phyloP scores from a whole-genome alignment of 2,329 filamentous ascomycete species.

The Coniochaeta prunicola region DNA sequence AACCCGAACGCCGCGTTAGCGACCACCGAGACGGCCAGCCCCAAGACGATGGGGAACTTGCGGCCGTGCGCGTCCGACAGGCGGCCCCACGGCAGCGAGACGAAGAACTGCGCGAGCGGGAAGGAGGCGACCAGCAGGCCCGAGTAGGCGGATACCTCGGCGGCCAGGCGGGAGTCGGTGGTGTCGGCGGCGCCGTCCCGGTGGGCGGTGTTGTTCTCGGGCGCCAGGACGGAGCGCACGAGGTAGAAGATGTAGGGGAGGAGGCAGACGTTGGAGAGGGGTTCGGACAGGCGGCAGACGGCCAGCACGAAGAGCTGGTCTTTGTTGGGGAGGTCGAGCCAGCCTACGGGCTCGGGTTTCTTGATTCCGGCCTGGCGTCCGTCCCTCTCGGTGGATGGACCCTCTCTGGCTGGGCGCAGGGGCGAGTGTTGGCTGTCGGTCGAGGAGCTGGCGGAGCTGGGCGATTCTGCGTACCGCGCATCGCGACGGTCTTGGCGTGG shows the following conservation, averaged over 20 bases:
- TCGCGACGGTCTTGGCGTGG: slow-evolving; percentile 1
- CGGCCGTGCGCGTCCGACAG: slow-evolving; percentile 42
- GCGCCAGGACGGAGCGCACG: slow-evolving; percentile 51
- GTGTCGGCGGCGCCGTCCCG: not conserved
- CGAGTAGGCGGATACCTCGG: slow-evolving; percentile 54
- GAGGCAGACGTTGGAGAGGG: slow-evolving; percentile 59
- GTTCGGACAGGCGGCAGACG: slow-evolving; percentile 44
- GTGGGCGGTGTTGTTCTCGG: not conserved
- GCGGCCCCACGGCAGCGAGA: slow-evolving; percentile 63
- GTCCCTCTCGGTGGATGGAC: not conserved
- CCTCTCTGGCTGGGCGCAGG: not conserved
- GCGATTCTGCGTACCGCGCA: not conserved
- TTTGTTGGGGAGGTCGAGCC: slow-evolving; percentile 28
- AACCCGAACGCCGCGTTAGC: slow-evolving; percentile 65
- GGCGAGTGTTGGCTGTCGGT: not conserved
- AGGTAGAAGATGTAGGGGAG: slow-evolving; percentile 69
- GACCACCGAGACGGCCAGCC: slow-evolving; percentile 54
- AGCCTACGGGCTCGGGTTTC: slow-evolving; percentile 12
- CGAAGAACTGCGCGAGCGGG: slow-evolving; percentile 61
- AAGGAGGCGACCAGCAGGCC: slow-evolving; percentile 64
- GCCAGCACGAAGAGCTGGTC: slow-evolving; percentile 26
- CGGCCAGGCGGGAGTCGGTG: slow-evolving; percentile 6
- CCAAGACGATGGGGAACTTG: slow-evolving; percentile 57
- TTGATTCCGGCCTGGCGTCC: not conserved
- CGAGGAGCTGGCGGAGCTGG: not conserved